Conservation (phyloP, 2,329 filamentous ascomycete species). For the Xylariales sp. region DNA sequence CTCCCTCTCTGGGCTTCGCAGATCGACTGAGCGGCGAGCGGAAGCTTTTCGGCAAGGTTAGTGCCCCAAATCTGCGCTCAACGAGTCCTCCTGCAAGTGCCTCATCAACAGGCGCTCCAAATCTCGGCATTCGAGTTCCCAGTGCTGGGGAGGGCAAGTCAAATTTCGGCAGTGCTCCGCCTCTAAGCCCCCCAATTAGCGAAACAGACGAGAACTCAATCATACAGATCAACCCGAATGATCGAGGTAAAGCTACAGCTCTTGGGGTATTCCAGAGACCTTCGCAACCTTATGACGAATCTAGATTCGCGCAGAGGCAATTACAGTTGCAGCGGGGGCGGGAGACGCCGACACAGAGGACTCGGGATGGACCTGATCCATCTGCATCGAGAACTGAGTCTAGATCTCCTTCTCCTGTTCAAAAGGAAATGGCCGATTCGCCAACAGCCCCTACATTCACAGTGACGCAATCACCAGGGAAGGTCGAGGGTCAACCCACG, state of each 20-base stretch:
- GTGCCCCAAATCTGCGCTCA: constrained; percentile 75
- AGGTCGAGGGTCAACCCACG: constrained; percentile 51
- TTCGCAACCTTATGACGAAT: constrained; percentile 81
- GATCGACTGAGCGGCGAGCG: constrained; percentile 60
- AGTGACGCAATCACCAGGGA: constrained; percentile 48
- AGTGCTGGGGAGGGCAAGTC: constrained; percentile 53
- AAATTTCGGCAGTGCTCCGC: constrained; percentile 58
- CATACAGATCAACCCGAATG: constrained; percentile 77
- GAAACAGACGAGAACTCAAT: constrained; percentile 75
- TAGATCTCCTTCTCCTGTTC: constrained; percentile 59
- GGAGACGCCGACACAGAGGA: constrained; percentile 66
- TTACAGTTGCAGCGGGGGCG: constrained; percentile 82
- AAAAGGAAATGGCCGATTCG: constrained; percentile 51
- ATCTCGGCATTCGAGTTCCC: constrained; percentile 49
- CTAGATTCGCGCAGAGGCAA: constrained; percentile 84
- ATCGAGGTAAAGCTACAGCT: constrained; percentile 62
- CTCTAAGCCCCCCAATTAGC: constrained; percentile 76
- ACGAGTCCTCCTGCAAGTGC: constrained; percentile 60
- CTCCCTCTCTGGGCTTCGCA: constrained; percentile 61
- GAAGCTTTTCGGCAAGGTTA: constrained; percentile 66
- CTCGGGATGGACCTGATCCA: constrained; percentile 59
- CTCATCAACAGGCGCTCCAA: constrained; percentile 53
- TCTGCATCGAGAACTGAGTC: constrained; percentile 57
- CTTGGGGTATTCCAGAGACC: constrained; percentile 70
- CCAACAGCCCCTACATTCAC: constrained; percentile 44